Percentiles rank a stretch among this genome's conserved stretches.
Conservation (phyloP, 805 yeast genomes). For the Metschnikowia baotianmanensis region DNA sequence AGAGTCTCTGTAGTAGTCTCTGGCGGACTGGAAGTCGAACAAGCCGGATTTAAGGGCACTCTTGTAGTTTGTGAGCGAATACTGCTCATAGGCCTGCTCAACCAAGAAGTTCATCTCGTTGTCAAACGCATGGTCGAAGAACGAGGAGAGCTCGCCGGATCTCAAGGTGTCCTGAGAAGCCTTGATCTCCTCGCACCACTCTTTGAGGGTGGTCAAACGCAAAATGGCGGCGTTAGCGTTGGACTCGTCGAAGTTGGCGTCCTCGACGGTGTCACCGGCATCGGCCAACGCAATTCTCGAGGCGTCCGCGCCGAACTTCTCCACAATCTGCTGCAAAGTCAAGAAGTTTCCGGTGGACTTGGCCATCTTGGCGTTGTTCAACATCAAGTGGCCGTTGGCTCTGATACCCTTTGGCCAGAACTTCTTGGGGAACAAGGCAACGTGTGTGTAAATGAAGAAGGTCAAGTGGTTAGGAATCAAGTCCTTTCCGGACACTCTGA, state of each 20-base stretch:
- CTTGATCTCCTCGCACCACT: constrained; percentile 86
- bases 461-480: constrained; percentile 96
- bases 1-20: constrained; percentile 94
- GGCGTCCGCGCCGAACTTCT: constrained; percentile 96
- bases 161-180: constrained; percentile 48
- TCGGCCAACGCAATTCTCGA: constrained; percentile 96
- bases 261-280: constrained; percentile 97
- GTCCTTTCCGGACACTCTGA: constrained; percentile 92
- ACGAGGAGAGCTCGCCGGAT: constrained; percentile 48
- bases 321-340: constrained; percentile 80
- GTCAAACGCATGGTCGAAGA: constrained; percentile 88
- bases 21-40: constrained; percentile 90
- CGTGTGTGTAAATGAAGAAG: constrained; percentile 89
- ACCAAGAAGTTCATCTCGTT: constrained; percentile 87
- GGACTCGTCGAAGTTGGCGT: constrained; percentile 95
- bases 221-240: constrained; percentile 97
- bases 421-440: constrained; percentile 85
- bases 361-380: constrained; percentile 97
- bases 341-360: constrained; percentile 96
- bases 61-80: constrained; percentile 74
- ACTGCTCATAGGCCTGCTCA: constrained; percentile 69
- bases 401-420: constrained; percentile 95
- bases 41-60: constrained; percentile 86
- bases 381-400: constrained; percentile 90
- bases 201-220: constrained; percentile 87